These are phyloP conservation scores for Hygrophila difformis DNA, from an alignment of 257 asterid genomes.

Conservation along the genomic window DNA sequence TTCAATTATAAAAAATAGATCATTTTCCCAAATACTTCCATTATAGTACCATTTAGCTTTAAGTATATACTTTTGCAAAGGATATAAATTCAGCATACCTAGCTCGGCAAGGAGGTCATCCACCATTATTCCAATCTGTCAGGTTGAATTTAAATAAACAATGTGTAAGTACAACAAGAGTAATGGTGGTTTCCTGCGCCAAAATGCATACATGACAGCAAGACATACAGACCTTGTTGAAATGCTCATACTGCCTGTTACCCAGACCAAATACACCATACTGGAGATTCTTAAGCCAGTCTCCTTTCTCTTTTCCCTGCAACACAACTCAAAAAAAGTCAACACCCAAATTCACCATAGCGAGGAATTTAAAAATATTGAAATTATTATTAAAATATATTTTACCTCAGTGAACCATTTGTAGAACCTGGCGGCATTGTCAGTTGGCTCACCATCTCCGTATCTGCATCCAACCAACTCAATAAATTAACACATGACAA, in stretches of 20 bases:
- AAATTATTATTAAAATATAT: background rate
- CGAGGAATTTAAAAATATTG: background rate
- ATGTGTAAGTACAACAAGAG: background rate
- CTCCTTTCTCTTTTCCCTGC: constrained; percentile 81
- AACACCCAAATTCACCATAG: constrained; percentile 9
- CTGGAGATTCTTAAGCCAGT: constrained; percentile 66
- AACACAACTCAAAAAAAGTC: constrained; percentile 16
- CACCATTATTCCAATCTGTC: constrained; percentile 19
- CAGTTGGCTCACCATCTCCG: constrained; percentile 99
- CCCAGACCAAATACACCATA: constrained; percentile 95
- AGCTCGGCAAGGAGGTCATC: constrained; percentile 57
- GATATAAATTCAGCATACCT: constrained; percentile 38
- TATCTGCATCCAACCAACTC: constrained; percentile 51
- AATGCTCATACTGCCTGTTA: constrained; percentile 95
- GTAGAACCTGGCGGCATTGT: constrained; percentile 90
- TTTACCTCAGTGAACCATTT: constrained; percentile 93
- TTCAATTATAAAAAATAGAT: too few relatives aligned
- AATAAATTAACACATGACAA: constrained; percentile 7
- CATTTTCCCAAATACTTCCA: too few relatives aligned
- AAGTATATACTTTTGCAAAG: too few relatives aligned
- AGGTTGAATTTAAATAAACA: too few relatives aligned
- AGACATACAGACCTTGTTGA: constrained; percentile 65
- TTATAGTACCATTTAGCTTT: too few relatives aligned
- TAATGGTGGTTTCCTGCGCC: background rate
- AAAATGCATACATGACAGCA: constrained; percentile 3